Base-by-base conservation (phyloP, 1,284 basidiomycete genomes). In the Malassezia arunalokei region DNA sequence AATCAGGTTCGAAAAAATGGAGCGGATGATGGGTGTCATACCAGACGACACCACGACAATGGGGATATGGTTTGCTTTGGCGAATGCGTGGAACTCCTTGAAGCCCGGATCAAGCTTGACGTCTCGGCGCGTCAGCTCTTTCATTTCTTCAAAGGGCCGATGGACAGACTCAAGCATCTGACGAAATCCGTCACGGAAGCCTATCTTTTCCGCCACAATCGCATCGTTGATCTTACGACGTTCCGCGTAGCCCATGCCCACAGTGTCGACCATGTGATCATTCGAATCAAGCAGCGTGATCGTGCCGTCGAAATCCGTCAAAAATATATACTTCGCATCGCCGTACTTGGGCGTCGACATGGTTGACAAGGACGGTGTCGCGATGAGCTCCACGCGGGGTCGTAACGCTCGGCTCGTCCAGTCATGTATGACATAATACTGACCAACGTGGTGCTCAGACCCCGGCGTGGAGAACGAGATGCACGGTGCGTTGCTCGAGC, bases 261-360 rank as follows among this genome's bases (percentile, higher is more conserved):
- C 59, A 12, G 62, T 67, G 59, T 72, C 69, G 54, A 72, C 68
- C 69, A 72, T 72, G 63, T 71, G 66, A 59, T 72, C 69, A 50
- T 72, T 72, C 33, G 67, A 70, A 59, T 72, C 69, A 38, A 65
- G 57, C 24, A 65, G 59, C 41, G 66, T 65, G 44, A 69, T 65
- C 43, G 65, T 69, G 51, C 64, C 68, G 51, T 69, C 69, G 43
- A 71, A 71, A 49, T 72, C 69, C 37, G 68, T 72, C 29, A 72
- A 61, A 59, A 72, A 69, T 43, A 72, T 62, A 43, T 63, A 64
- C 55, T 66, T 65, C 51, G 62, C 60, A 49, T 71, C 65, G 32
- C 54, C 55, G 58, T 69, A 69, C 60, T 71, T 68, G 30, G 33
- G 28, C 8, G n/a, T 29, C 8, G 52, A 28, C 52, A 54, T 54